A percentile compares a stretch with the other conserved stretches of the same genome.
phyloP scores from a whole-genome alignment of 345 rosid genomes.

The Syzygium jambos region DNA sequence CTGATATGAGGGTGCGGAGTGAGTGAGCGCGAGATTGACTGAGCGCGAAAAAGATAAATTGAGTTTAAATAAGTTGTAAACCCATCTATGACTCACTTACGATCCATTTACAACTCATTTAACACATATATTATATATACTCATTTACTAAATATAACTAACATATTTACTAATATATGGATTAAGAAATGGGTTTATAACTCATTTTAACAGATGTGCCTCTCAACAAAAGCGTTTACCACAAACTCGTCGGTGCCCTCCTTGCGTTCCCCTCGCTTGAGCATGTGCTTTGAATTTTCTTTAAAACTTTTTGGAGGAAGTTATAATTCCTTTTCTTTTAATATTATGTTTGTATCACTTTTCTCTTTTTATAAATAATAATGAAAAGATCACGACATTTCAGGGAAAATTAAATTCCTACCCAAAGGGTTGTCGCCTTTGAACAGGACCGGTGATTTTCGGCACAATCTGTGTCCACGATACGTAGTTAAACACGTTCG shows the following conservation, averaged over 20 bases:
- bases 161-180: too few species aligned
- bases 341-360: not conserved
- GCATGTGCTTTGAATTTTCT: not conserved
- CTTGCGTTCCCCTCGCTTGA: not conserved
- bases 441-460: not conserved
- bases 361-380: not conserved
- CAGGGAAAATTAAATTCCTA: not conserved
- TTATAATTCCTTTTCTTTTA: not conserved
- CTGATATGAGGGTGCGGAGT: too few species aligned
- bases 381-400: not conserved
- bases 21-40: too few species aligned
- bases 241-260: not conserved
- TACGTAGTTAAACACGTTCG: not conserved
- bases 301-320: not conserved
- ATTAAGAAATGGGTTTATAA: too few species aligned
- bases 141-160: too few species aligned
- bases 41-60: too few species aligned
- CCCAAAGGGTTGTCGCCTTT: fast-evolving
- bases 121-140: too few species aligned
- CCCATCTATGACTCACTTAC: too few species aligned
- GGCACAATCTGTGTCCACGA: fast-evolving
- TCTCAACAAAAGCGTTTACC: not conserved
- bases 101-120: too few species aligned
- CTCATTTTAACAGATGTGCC: too few species aligned
- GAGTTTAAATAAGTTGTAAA: too few species aligned